These are phyloP conservation scores for Gloeostereum incarnatum DNA, from an alignment of 768 basidiomycete genomes.

Conservation along the genomic window DNA sequence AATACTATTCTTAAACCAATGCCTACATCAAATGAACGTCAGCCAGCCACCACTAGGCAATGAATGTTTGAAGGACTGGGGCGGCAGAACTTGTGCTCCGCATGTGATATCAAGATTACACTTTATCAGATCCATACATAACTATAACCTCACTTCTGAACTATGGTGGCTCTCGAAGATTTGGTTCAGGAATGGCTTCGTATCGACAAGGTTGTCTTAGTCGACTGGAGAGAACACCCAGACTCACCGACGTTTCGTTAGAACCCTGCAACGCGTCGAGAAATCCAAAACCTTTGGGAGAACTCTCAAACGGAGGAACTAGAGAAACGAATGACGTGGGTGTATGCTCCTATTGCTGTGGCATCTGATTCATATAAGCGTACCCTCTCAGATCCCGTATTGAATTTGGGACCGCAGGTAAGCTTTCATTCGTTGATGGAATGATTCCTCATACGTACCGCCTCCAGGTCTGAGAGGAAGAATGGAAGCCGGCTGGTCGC, in stretches of 20 bases:
- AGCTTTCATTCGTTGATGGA: constrained; percentile 5
- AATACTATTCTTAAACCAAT: too few species aligned
- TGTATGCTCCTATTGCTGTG: neutral
- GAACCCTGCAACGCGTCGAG: constrained; percentile 26
- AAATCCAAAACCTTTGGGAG: constrained; percentile 38
- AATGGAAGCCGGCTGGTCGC: constrained; percentile 88
- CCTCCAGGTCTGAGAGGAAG: constrained; percentile 57
- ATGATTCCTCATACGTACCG: constrained; percentile 1
- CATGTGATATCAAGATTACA: too few species aligned
- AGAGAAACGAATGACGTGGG: constrained; percentile 47
- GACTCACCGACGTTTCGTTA: neutral
- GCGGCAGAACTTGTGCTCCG: too few species aligned
- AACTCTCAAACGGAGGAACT: constrained; percentile 35
- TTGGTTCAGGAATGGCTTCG: constrained; percentile 37
- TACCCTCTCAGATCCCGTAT: constrained; percentile 49
- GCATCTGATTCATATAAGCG: neutral
- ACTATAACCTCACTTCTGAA: too few species aligned
- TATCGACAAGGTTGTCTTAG: constrained; percentile 24
- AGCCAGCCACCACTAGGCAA: too few species aligned
- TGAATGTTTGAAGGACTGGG: too few species aligned
- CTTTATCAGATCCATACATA: too few species aligned
- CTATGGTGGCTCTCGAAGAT: too few species aligned
- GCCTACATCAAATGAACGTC: too few species aligned
- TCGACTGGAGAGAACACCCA: too few species aligned
- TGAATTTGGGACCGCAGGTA: constrained; percentile 84